Base-by-base conservation (phyloP, 2,329 filamentous ascomycete genomes). In the Colletotrichum tropicicola region DNA sequence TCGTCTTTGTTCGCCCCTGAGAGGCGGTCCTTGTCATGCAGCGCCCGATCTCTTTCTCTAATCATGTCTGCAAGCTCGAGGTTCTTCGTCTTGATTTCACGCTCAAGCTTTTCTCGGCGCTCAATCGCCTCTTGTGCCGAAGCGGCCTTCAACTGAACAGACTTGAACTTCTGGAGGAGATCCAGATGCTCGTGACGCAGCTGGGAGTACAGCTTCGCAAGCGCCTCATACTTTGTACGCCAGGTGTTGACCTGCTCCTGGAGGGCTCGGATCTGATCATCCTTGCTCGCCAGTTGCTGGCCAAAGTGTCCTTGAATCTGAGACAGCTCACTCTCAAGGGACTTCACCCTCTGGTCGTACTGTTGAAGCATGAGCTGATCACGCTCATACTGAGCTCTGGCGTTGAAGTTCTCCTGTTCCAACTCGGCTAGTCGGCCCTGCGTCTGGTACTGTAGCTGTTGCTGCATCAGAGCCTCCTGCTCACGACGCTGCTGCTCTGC, bases 21-120 rank as follows among this genome's bases (percentile, higher is more conserved):
- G n/a, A 91, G 82, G 59, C 96, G 89, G 75, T 99, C 96, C 77
- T 94, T 93, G 68, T 99, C 96, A 74, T 98, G 93, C 55, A 98
- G 80, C 28, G 96, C 96, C 68, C 96, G 89, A 74, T 99, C 96
- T 71, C 96, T 88, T 81, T 99, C 96, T 44, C 96, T 89, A 69
- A 99, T 99, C 96, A 99, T 98, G 77, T 98, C 94, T 30, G 96
- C 96, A 67, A 99, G 82, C 78, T 99, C 96, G n/a, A 99, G 83
- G 75, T 99, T 99, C 87, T 99, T 99, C 28, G 95, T 98, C 87
- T 99, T 99, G 77, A 99, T 92, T 80, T 99, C 96, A 32, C 95
- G 91, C 81, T 98, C 94, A 55, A 99, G 86, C 83, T 97, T 97
- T 82, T 99, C 96, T 8, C 95, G 91, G 71, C 88, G 90, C 61